These are phyloP conservation scores for Linnemannia hyalina DNA, from an alignment of 192 early-diverging fungal genomes.

Conservation along the genomic window DNA sequence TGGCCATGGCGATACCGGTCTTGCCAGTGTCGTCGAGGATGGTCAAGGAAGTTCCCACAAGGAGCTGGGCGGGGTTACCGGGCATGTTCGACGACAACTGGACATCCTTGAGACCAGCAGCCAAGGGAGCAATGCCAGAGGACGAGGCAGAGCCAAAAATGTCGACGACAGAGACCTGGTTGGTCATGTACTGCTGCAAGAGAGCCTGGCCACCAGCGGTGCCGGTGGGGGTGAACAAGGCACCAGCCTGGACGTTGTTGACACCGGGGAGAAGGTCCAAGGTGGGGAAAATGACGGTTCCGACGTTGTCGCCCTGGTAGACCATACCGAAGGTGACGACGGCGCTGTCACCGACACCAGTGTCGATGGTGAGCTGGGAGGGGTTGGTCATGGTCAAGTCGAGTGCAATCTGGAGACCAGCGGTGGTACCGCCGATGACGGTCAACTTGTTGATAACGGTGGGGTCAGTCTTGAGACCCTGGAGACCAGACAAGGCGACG, in stretches of 20 bases:
- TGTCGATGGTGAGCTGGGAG: constrained; percentile 58
- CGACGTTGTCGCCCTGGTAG: constrained; percentile 59
- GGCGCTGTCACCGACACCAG: constrained; percentile 62
- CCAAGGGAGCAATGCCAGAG: constrained; percentile 62
- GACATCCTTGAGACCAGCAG: constrained; percentile 58
- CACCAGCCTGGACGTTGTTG: constrained; percentile 58
- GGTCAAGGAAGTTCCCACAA: constrained; percentile 57
- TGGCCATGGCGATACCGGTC: constrained; percentile 60
- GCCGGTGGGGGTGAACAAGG: constrained; percentile 63
- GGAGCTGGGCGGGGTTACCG: constrained; percentile 59
- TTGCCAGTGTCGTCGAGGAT: constrained; percentile 57
- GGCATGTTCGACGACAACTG: constrained; percentile 62
- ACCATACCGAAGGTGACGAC: constrained; percentile 64
- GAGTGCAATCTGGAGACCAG: constrained; percentile 61
- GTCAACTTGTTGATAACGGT: constrained; percentile 66
- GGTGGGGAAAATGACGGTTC: constrained; percentile 58
- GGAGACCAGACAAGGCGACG: constrained; percentile 65
- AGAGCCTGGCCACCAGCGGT: constrained; percentile 60
- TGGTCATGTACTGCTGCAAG: constrained; percentile 64
- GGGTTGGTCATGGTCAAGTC: constrained; percentile 63
- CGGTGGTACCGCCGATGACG: constrained; percentile 61
- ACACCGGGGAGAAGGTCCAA: constrained; percentile 62
- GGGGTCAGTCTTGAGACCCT: constrained; percentile 65
- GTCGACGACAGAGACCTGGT: constrained; percentile 54
- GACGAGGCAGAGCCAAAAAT: constrained; percentile 61